Percentiles rank a stretch among this genome's conserved stretches.
Evolutionary conservation across 306 rosid species (phyloP).

Genomic region (Cicer arietinum): DNA sequence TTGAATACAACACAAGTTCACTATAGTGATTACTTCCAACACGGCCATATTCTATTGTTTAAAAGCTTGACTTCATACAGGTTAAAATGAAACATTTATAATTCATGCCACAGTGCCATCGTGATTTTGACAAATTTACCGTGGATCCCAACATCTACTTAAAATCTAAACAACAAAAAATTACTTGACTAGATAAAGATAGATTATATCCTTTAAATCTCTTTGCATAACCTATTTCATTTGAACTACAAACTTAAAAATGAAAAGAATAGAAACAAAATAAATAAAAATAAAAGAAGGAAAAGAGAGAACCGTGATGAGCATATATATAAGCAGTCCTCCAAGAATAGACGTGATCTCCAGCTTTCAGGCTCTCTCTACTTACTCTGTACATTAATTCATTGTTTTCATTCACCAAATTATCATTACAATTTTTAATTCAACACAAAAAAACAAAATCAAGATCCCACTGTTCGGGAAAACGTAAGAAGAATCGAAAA

Average conservation of each 20-base stretch:
- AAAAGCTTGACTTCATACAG: background rate
- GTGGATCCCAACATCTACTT: background rate
- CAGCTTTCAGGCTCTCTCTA: slow-evolving; percentile 68
- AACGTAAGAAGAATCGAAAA: background rate
- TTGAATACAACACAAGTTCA: too few species aligned
- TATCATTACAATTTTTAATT: background rate
- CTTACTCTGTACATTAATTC: slow-evolving; percentile 52
- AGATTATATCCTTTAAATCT: background rate
- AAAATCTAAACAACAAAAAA: slow-evolving; percentile 13
- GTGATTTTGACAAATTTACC: background rate
- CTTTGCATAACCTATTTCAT: background rate
- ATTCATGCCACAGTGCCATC: background rate
- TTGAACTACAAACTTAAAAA: background rate
- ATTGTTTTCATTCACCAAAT: slow-evolving; percentile 6
- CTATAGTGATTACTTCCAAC: too few species aligned
- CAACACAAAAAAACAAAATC: background rate
- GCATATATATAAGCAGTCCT: slow-evolving; percentile 89
- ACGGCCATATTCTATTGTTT: background rate
- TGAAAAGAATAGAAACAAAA: background rate
- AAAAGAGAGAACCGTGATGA: slow-evolving; percentile 73
- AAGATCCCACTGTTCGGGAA: background rate
- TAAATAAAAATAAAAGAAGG: background rate
- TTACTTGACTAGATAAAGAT: background rate
- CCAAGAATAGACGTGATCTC: slow-evolving; percentile 96
- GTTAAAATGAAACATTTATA: background rate